These are phyloP conservation scores for Metarhizium sp. DNA, from an alignment of 2,329 filamentous ascomycete genomes.

Conservation along the genomic window DNA sequence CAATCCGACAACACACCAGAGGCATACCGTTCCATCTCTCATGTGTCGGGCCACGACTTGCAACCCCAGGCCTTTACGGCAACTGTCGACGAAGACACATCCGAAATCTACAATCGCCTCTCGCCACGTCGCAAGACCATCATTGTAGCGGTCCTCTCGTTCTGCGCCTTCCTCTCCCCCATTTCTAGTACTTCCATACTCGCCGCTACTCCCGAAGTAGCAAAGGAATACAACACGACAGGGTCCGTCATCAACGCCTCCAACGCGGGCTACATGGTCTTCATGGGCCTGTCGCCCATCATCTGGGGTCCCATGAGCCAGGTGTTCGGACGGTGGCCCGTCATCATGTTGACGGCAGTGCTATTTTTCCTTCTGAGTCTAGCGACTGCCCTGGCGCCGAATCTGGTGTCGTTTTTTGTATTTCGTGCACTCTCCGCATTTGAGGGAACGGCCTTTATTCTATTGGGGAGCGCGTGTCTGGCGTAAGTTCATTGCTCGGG, in stretches of 20 bases:
- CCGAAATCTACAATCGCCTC: conserved; percentile 57
- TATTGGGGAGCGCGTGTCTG: conserved; percentile 61
- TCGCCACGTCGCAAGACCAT: conserved; percentile 50
- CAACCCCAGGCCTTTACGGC: conserved; percentile 7
- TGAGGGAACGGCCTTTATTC: conserved; percentile 64
- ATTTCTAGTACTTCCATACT: conserved; percentile 66
- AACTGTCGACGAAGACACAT: conserved; percentile 22
- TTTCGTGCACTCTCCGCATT: conserved; percentile 68
- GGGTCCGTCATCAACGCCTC: conserved; percentile 62
- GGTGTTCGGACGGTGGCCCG: conserved; percentile 49
- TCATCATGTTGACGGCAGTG: conserved; percentile 47
- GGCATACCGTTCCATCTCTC: conserved; percentile 15
- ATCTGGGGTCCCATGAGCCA: conserved; percentile 67
- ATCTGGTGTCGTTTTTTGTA: conserved; percentile 61
- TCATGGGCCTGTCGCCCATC: conserved; percentile 62
- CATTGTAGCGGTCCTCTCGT: conserved; percentile 61
- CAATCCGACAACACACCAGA: not conserved
- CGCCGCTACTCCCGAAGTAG: conserved; percentile 66
- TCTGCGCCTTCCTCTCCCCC: conserved; percentile 68
- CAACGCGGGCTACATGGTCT: conserved; percentile 66
- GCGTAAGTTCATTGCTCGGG: conserved; percentile 32
- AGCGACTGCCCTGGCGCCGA: conserved; percentile 62
- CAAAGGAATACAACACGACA: conserved; percentile 52
- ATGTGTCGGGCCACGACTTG: conserved; percentile 20
- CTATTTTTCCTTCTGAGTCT: conserved; percentile 62